Conservation (phyloP, 345 rosid species). For the Adansonia digitata region DNA sequence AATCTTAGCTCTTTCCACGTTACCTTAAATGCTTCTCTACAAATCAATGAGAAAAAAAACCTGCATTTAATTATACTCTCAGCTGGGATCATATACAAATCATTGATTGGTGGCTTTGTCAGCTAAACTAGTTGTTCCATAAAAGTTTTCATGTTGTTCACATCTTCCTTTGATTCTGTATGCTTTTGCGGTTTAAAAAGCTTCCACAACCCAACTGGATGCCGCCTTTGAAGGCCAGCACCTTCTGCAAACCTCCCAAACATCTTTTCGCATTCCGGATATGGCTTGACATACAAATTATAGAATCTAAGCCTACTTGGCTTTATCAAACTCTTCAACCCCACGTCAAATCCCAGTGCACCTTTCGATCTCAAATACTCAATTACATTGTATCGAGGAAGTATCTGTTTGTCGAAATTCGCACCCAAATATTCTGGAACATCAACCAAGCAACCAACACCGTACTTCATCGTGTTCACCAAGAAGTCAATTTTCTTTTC, state of each 20-base stretch:
- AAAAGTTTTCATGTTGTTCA: not conserved
- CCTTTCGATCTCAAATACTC: not conserved
- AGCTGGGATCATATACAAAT: not conserved
- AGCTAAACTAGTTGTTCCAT: not conserved
- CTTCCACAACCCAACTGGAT: not conserved
- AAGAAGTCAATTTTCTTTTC: not conserved
- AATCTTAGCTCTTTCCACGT: not conserved
- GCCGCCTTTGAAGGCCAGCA: not conserved
- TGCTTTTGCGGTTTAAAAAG: not conserved
- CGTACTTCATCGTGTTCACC: not conserved
- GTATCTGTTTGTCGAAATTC: not conserved
- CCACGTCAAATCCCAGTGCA: not conserved
- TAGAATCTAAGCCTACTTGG: conserved; percentile 2
- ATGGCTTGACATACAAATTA: not conserved
- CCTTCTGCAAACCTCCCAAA: not conserved
- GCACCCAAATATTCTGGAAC: not conserved
- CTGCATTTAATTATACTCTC: too few species aligned
- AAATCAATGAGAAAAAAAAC: too few species aligned
- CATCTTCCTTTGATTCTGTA: not conserved
- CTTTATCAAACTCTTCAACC: conserved; percentile 2
- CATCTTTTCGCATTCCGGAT: conserved; percentile 2
- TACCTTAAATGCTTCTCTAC: not conserved
- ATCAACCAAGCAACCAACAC: not conserved
- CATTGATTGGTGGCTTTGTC: not conserved
- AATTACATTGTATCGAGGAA: not conserved